phyloP scores from a whole-genome alignment of 768 basidiomycete species.

The Boletus reticuloceps region DNA sequence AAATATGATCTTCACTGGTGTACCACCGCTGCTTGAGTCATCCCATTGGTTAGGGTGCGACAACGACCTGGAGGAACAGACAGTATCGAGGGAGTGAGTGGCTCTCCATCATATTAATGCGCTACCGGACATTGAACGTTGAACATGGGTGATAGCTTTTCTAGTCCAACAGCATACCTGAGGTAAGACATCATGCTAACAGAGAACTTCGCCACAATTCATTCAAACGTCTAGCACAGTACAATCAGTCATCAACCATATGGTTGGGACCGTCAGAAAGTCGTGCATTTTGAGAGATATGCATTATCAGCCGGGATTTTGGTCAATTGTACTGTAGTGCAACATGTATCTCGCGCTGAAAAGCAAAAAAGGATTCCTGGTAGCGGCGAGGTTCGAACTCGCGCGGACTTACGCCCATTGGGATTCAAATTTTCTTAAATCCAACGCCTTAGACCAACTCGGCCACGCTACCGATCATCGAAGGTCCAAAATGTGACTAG shows the following conservation, averaged over 20 bases:
- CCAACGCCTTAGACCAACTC: conserved; percentile 92
- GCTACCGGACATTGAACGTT: neutral
- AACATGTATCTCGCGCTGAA: neutral
- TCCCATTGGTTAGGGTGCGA: conserved; percentile 46
- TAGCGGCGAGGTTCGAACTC: conserved; percentile 92
- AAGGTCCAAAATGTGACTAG: neutral
- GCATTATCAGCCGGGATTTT: neutral
- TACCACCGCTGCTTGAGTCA: neutral
- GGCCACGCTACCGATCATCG: conserved; percentile 63
- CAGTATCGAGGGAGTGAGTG: conserved; percentile 45
- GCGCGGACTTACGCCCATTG: conserved; percentile 82
- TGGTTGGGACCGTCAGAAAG: no score
- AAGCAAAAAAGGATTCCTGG: conserved; percentile 37
- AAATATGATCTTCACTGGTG: conserved; percentile 7
- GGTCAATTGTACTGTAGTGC: neutral
- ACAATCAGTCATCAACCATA: neutral
- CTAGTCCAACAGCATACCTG: conserved; percentile 1
- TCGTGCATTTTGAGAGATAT: neutral
- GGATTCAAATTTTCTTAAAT: conserved; percentile 77
- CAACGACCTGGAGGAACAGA: conserved; percentile 68
- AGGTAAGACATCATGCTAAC: neutral
- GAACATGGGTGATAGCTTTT: conserved; percentile 28
- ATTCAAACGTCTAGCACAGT: neutral
- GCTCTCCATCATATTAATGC: neutral
- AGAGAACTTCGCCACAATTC: neutral